Evolutionary conservation across 257 asterid genomes (phyloP), one percentile per base, ranked within the genome.

Genomic region (Capsicum baccatum): DNA sequence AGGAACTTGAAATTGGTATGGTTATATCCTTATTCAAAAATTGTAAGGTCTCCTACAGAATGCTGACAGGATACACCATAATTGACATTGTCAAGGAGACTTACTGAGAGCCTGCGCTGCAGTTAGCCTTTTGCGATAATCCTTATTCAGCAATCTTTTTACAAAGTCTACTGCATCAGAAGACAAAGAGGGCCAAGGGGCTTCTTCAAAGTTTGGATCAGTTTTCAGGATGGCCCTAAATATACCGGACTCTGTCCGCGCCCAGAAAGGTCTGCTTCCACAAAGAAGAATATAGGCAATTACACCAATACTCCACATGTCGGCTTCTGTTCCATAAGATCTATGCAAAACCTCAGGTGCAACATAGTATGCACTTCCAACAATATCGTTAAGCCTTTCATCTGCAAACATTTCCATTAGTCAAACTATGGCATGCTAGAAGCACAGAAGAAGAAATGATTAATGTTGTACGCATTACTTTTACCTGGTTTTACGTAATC

Each of bases 241-340:
- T 85, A 92, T 92, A 83, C 97, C 97, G 14, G 97, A 92, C 88
- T 92, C 97, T 7, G 97, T 91, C 81, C 97, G 90, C 1, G 97
- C 92, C 97, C 97, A 93, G 84, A 93, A 93, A 7, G 97, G 97
- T 67, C 97, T 79, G 88, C 98, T 95, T 88, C 98, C 98, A 62
- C 98, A 93, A 15, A 95, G 93, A 89, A 95, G 94, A 89, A 94
- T 94, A 57, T 94, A 95, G 79, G 95, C 95, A 88, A 94, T 94
- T 71, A 95, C 99, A 69, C 99, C 99, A 74, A 95, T 89, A 83
- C 99, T 94, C 99, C 99, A 95, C 97, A 94, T 94, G 88, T 95
- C 99, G 39, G 95, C 98, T 88, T 95, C 98, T 26, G 97, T 92
- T 85, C 99, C 98, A 83, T 95, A 95, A 42, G 99, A 91, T 89